Conservation (phyloP, 2,329 filamentous ascomycete genomes). For the Trichoderma brevicompactum region DNA sequence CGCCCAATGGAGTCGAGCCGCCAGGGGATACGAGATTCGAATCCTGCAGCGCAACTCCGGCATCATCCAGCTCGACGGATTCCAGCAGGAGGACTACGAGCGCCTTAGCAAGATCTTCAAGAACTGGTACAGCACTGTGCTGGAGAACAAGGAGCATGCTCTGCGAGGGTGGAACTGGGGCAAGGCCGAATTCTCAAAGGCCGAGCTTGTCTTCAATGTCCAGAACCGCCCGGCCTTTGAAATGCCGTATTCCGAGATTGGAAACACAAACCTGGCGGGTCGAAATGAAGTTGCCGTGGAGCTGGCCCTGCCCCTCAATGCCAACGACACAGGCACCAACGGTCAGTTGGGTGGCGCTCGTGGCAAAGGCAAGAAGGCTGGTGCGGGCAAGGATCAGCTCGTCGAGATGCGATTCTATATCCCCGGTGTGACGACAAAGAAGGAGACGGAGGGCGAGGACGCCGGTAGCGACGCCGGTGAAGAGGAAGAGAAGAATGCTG, state of each 20-base stretch:
- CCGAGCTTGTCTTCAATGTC: conserved; percentile 94
- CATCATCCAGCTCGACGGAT: conserved; percentile 92
- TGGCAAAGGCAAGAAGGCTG: conserved; percentile 84
- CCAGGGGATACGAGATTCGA: conserved; percentile 92
- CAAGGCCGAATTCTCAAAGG: conserved; percentile 94
- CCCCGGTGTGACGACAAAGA: conserved; percentile 83
- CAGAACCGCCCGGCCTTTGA: conserved; percentile 97
- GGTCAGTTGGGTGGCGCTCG: conserved; percentile 73
- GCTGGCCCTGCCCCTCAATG: conserved; percentile 77
- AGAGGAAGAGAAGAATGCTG: conserved; percentile 86
- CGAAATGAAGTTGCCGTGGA: conserved; percentile 98
- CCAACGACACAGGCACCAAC: conserved; percentile 73
- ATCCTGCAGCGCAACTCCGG: conserved; percentile 82
- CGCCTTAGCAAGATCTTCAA: conserved; percentile 92
- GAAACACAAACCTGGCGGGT: conserved; percentile 95
- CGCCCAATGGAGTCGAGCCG: conserved; percentile 93
- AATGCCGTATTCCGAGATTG: conserved; percentile 95
- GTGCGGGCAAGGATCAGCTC: conserved; percentile 86
- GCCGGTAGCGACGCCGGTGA: conserved; percentile 61
- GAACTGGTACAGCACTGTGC: conserved; percentile 93
- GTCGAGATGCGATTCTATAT: conserved; percentile 99
- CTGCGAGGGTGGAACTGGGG: conserved; percentile 99
- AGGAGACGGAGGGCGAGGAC: conserved; percentile 69
- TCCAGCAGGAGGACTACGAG: conserved; percentile 92
- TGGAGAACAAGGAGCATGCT: conserved; percentile 93